Percentiles rank a stretch among this genome's conserved stretches.
These are phyloP conservation scores for Mucor racemosus DNA, from an alignment of 371 early-diverging fungal species.

Conservation along the genomic window DNA sequence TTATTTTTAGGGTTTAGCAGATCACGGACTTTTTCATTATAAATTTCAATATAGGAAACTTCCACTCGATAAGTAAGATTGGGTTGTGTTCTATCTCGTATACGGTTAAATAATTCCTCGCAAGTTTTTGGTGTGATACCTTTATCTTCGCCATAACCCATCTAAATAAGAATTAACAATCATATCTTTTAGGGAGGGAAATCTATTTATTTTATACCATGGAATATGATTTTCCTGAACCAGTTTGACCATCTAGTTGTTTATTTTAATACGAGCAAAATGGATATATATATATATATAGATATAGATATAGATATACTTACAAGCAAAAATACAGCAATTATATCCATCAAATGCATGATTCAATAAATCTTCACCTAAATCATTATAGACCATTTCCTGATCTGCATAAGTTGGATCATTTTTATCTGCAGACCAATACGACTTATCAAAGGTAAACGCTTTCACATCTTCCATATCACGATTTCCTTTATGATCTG, in stretches of 20 bases:
- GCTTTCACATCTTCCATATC: slow-evolving; percentile 59
- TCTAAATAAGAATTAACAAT: slow-evolving; percentile 24
- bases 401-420: slow-evolving; percentile 80
- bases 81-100: slow-evolving; percentile 49
- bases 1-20: slow-evolving; percentile 83
- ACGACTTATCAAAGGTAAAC: slow-evolving; percentile 87
- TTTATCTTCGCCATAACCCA: slow-evolving; percentile 75
- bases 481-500: slow-evolving; percentile 37
- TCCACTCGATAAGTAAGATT: slow-evolving; percentile 72
- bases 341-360: slow-evolving; percentile 91
- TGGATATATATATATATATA: background rate
- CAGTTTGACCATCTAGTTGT: slow-evolving; percentile 82
- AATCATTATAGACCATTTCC: slow-evolving; percentile 71
- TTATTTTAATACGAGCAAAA: too few species aligned
- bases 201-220: slow-evolving; percentile 49
- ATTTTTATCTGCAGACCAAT: slow-evolving; percentile 77
- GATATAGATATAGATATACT: background rate
- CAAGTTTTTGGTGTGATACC: slow-evolving; percentile 88
- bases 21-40: slow-evolving; percentile 93
- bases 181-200: too few species aligned
- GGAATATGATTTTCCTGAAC: slow-evolving; percentile 84
- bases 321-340: slow-evolving; percentile 89
- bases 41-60: slow-evolving; percentile 86
- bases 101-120: slow-evolving; percentile 75
- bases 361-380: slow-evolving; percentile 80